Conservation (phyloP, 306 rosid genomes). For the Cicer chorassanicum region DNA sequence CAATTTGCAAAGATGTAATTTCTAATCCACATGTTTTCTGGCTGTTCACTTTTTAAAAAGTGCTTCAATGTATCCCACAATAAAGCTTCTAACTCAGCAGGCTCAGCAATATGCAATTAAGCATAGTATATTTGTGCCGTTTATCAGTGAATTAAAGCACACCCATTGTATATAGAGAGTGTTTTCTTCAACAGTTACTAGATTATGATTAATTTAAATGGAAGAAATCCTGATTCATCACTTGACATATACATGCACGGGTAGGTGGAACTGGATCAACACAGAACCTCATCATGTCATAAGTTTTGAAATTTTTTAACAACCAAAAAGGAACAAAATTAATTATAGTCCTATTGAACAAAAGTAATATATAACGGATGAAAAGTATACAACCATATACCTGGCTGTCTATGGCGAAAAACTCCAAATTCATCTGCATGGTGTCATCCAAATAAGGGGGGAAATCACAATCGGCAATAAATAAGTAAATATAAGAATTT, state of each 20-base stretch:
- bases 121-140: background rate
- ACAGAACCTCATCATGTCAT: constrained; percentile 27
- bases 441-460: constrained; percentile 43
- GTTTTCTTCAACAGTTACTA: constrained; percentile 28
- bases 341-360: constrained; percentile 13
- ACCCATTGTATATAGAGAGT: constrained; percentile 6
- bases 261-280: constrained; percentile 41
- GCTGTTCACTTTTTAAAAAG: constrained; percentile 18
- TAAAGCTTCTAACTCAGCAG: constrained; percentile 12
- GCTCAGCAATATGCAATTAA: background rate
- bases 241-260: constrained; percentile 18
- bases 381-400: constrained; percentile 52
- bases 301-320: constrained; percentile 28
- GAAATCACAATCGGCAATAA: constrained; percentile 41
- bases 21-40: constrained; percentile 31
- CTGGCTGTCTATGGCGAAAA: constrained; percentile 95
- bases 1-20: constrained; percentile 26
- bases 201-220: constrained; percentile 33
- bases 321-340: constrained; percentile 4
- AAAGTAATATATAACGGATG: constrained; percentile 30
- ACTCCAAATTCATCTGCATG: constrained; percentile 98
- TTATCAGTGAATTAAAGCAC: constrained; percentile 31
- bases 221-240: constrained; percentile 31
- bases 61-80: constrained; percentile 15
- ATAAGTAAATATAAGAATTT: constrained; percentile 28